Base-by-base conservation (phyloP, 1,284 basidiomycete species). In the Erythrobasidium hasegawianum region DNA sequence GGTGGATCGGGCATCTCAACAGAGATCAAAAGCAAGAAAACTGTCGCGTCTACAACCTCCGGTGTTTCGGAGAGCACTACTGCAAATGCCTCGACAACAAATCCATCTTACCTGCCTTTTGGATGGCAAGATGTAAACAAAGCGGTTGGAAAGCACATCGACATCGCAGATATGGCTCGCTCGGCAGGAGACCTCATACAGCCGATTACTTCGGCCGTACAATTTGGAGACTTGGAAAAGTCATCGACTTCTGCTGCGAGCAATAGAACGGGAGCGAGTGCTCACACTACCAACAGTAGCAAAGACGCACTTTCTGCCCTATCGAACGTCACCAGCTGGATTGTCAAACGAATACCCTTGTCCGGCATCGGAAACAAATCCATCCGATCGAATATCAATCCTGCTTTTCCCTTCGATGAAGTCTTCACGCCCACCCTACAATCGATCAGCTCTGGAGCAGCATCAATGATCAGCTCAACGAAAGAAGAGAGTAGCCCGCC, bases 1-100 rank as follows among this genome's bases (percentile, higher is more conserved):
- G 96, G 96, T 0, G 87, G 80, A 62, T 80, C 81, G n/a, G 82
- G 81, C 5, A 78, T 80, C 68, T 38, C 70, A 54, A 27, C 67
- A 54, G 65, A 57, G 52, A 29, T 67, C 62, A 18, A 57, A 39
- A 11, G 58, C 57, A 14, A 56, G 38, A 54, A 47, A 9, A 59
- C 43, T 40, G 47, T 26, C 53, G 33, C 11, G 11, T 33, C 33
- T 5, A 4, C 33, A 11, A 33, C 33, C 33, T 33, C 57, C 5
- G 45, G 52, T 22, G 52, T 55, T 50, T 45, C 64, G 50, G 66
- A 13, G 11, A 56, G 50, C 24, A 18, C 18, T 24, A 38, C 57
- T 8, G 18, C 56, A 26, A 57, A 18, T 59, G 55, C 26, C 27
- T 27, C 56, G 5, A 4, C n/a, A 18, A 18, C 41, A 13, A n/a